Conservation (phyloP, 768 basidiomycete species). For the Mycena polygramma region DNA sequence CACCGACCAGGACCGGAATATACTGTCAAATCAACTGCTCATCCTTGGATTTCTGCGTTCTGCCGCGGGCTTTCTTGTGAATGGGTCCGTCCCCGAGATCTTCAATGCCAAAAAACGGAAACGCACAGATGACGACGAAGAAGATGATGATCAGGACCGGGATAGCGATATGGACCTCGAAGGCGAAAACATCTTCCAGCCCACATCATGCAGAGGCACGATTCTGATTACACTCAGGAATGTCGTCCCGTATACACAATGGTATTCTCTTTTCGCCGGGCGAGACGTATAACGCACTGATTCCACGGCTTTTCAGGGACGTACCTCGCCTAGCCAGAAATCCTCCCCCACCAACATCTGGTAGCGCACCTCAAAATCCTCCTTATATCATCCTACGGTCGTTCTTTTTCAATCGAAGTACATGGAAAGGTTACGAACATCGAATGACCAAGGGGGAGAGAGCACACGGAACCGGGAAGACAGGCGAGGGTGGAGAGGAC, state of each 20-base stretch:
- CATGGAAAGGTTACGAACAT: slow-evolving; percentile 92
- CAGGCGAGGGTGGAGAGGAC: slow-evolving; percentile 82
- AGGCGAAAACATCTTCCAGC: slow-evolving; percentile 35
- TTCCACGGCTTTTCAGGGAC: slow-evolving; percentile 64
- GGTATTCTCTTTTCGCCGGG: slow-evolving; percentile 56
- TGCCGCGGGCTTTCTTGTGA: slow-evolving; percentile 68
- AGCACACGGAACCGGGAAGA: slow-evolving; percentile 73
- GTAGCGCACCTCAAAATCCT: slow-evolving; percentile 69
- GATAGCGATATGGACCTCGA: slow-evolving; percentile 48
- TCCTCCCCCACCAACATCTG: slow-evolving; percentile 67
- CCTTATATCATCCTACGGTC: slow-evolving; percentile 80
- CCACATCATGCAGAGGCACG: slow-evolving; percentile 67
- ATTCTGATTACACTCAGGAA: slow-evolving; percentile 90
- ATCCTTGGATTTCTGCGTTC: slow-evolving; percentile 87
- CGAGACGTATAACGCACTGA: slow-evolving; percentile 16
- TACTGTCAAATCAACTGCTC: slow-evolving; percentile 88
- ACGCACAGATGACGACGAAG: slow-evolving; percentile 57
- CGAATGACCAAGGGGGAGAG: slow-evolving; percentile 94
- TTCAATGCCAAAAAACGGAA: slow-evolving; percentile 56
- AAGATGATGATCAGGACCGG: slow-evolving; percentile 47
- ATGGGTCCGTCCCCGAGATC: slow-evolving; percentile 66
- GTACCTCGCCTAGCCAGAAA: slow-evolving; percentile 80
- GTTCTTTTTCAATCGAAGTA: slow-evolving; percentile 77
- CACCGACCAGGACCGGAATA: slow-evolving; percentile 93
- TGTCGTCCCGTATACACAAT: slow-evolving; percentile 87